phyloP scores from a whole-genome alignment of 2,329 filamentous ascomycete species.

The Arthrobotrys iridis region DNA sequence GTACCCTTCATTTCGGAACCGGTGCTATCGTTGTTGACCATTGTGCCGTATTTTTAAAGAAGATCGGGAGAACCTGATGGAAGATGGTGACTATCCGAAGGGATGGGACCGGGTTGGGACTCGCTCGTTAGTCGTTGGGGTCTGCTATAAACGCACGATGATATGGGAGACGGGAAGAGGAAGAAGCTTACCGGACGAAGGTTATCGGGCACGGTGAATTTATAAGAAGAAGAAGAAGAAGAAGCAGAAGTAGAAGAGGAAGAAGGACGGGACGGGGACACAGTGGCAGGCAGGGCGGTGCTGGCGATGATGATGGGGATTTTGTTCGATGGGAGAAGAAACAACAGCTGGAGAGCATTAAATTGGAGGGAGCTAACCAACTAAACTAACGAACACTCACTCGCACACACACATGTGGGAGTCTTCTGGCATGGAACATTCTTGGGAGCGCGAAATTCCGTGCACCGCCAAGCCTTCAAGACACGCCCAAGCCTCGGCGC shows the following conservation, averaged over 20 bases:
- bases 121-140: too few species aligned
- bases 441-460: constrained; percentile 46
- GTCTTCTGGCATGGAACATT: constrained; percentile 40
- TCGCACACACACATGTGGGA: too few species aligned
- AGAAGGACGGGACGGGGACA: background rate
- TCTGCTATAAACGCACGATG: too few species aligned
- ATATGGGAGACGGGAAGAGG: too few species aligned
- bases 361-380: constrained; percentile 36
- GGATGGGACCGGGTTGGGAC: background rate
- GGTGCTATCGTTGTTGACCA: constrained; percentile 31
- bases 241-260: too few species aligned
- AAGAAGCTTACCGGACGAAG: too few species aligned
- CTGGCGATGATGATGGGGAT: too few species aligned
- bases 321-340: constrained; percentile 22
- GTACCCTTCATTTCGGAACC: constrained; percentile 50
- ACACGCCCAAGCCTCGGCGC: constrained; percentile 45
- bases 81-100: background rate
- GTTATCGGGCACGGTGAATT: too few species aligned
- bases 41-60: constrained; percentile 26
- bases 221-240: too few species aligned
- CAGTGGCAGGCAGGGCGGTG: too few species aligned
- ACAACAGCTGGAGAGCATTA: constrained; percentile 1
- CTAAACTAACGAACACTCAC: too few species aligned
- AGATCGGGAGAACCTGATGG: background rate
- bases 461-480: constrained; percentile 37